These are phyloP conservation scores for Arctostaphylos glauca DNA, from an alignment of 148 eudicot species.

Conservation along the genomic window DNA sequence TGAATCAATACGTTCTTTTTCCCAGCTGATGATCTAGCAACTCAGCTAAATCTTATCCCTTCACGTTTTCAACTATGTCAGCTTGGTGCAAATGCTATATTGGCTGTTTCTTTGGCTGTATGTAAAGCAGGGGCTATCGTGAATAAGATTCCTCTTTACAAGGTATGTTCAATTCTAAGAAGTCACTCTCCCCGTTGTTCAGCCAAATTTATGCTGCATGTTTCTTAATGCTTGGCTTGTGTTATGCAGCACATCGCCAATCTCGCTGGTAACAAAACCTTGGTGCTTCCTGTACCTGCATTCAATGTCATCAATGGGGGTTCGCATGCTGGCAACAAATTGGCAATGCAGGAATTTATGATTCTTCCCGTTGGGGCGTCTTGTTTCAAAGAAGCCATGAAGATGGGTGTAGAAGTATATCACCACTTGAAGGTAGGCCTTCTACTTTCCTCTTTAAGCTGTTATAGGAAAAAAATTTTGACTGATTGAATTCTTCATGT, in stretches of 20 bases:
- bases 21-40: neutral
- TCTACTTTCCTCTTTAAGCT: neutral
- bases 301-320: conserved; percentile 99
- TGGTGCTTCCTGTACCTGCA: conserved; percentile 96
- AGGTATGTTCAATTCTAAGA: conserved; percentile 40
- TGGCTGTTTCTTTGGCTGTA: conserved; percentile 94
- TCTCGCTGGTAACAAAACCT: conserved; percentile 78
- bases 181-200: neutral
- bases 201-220: neutral
- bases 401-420: conserved; percentile 96
- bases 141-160: conserved; percentile 74
- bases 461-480: neutral
- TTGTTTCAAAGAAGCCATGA: conserved; percentile 91
- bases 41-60: neutral
- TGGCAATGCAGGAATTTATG: conserved; percentile 99
- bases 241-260: conserved; percentile 88
- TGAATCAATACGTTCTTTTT: neutral
- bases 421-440: conserved; percentile 72
- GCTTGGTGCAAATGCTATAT: conserved; percentile 96
- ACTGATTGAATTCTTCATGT: conserved; percentile 4
- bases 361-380: conserved; percentile 88
- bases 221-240: conserved; percentile 5
- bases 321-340: conserved; percentile 96
- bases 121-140: conserved; percentile 95
- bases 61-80: conserved; percentile 22